A percentile compares a stretch with the other conserved stretches of the same genome.
Evolutionary conservation across 108 stramenopile genomes (phyloP).

Genomic region (Skeletonema tropicum): DNA sequence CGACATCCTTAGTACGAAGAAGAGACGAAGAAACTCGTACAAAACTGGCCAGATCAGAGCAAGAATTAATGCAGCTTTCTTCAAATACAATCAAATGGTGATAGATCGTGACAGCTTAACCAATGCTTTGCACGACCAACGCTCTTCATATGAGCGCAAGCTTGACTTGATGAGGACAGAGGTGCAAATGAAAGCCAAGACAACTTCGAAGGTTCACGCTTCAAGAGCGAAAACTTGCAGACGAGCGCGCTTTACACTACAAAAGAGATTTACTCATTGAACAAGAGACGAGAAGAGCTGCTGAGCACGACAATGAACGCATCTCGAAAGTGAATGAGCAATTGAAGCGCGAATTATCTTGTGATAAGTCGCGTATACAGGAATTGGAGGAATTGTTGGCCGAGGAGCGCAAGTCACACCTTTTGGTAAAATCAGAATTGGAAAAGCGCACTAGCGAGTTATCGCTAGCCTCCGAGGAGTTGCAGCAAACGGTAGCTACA

Average conservation of each 20-base stretch:
- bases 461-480: constrained; percentile 21
- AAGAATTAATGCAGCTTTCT: constrained; percentile 12
- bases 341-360: constrained; percentile 18
- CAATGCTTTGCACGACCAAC: constrained; percentile 32
- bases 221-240: constrained; percentile 36
- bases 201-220: constrained; percentile 24
- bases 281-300: constrained; percentile 15
- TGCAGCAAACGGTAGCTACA: constrained; percentile 10
- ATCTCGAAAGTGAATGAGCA: constrained; percentile 17
- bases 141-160: constrained; percentile 26
- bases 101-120: constrained; percentile 27
- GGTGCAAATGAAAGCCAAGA: constrained; percentile 18
- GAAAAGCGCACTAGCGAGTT: constrained; percentile 27
- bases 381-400: constrained; percentile 37
- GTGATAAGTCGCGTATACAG: constrained; percentile 21
- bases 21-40: constrained; percentile 15
- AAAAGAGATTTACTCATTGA: constrained; percentile 17
- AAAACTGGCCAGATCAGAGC: constrained; percentile 15
- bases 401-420: constrained; percentile 15
- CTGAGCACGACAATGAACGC: constrained; percentile 12
- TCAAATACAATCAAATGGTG: constrained; percentile 16
- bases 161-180: constrained; percentile 36
- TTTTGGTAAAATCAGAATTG: constrained; percentile 11
- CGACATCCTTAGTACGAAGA: constrained; percentile 7
- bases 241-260: constrained; percentile 16